Base-by-base conservation (phyloP, 1,284 basidiomycete species). In the Ustilago trichophora region DNA sequence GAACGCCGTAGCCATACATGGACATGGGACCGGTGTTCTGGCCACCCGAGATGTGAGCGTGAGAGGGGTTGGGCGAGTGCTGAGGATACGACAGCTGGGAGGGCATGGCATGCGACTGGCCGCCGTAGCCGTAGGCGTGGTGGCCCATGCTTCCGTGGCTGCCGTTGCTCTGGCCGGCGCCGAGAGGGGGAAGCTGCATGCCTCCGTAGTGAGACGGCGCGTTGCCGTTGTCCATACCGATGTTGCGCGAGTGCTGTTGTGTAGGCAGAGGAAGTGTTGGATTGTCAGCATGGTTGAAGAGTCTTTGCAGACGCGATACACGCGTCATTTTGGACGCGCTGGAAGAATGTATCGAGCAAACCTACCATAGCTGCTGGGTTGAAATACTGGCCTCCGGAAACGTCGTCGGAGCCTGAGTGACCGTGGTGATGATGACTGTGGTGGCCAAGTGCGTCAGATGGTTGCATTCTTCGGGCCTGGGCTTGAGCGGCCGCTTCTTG, bases 401-500 rank as follows among this genome's bases (percentile, higher is more conserved):
- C 62, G 50, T 71, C 62, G 48, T 71, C 62, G 44, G 62, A 66
- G 51, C 50, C 48, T 42, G 34, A 19, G 60, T 69, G 66, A 35
- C 36, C 40, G 53, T 60, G 58, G 34, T 57, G 53, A 26, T 71
- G 62, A 52, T 66, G 67, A 62, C 44, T 50, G 50, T 66, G 62
- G 48, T 71, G 67, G 34, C 56, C 53, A 22, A 65, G 56, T 47
- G 56, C 43, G 53, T 71, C 57, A 29, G 62, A 60, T 42, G 67
- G 62, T 56, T 71, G 62, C 67, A 71, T 60, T 31, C 67, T 65
- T 55, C 67, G 56, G 50, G 67, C 67, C 57, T 71, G 67, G 33
- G 67, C 67, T 59, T 71, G 67, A 54, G 67, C 67, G 46, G 62
- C 67, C 45, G 67, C 67, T 59, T 71, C 67, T 57, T 71, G 67